These are phyloP conservation scores for Solanum clarkiae DNA, from an alignment of 257 asterid genomes.

Conservation along the genomic window DNA sequence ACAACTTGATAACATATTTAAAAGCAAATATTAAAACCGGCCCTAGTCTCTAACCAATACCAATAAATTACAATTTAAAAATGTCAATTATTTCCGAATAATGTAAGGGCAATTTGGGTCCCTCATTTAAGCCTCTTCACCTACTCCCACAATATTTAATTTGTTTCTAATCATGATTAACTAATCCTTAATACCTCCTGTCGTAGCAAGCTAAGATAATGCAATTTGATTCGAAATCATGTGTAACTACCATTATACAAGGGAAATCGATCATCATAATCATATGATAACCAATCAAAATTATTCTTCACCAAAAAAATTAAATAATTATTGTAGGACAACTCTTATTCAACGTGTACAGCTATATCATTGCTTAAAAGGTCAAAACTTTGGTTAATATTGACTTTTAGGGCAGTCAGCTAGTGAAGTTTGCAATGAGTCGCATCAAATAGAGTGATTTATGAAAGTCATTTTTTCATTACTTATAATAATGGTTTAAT, in stretches of 20 bases:
- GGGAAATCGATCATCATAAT: neutral
- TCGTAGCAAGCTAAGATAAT: constrained; percentile 1
- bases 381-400: constrained; percentile 22
- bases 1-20: neutral
- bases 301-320: neutral
- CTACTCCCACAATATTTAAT: neutral
- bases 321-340: neutral
- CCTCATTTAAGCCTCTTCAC: constrained; percentile 1
- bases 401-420: constrained; percentile 25
- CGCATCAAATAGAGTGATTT: neutral
- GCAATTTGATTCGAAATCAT: constrained; percentile 13
- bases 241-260: constrained; percentile 18
- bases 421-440: neutral
- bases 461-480: neutral
- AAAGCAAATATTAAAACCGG: neutral
- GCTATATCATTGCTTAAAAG: constrained; percentile 8
- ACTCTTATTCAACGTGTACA: constrained; percentile 12
- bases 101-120: neutral
- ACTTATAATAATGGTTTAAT: neutral
- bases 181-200: neutral
- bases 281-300: neutral
- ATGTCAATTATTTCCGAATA: neutral
- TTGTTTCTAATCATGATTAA: neutral
- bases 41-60: neutral
- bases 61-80: neutral